Conservation (phyloP, 768 basidiomycete genomes). For the Boletus coccyginus region DNA sequence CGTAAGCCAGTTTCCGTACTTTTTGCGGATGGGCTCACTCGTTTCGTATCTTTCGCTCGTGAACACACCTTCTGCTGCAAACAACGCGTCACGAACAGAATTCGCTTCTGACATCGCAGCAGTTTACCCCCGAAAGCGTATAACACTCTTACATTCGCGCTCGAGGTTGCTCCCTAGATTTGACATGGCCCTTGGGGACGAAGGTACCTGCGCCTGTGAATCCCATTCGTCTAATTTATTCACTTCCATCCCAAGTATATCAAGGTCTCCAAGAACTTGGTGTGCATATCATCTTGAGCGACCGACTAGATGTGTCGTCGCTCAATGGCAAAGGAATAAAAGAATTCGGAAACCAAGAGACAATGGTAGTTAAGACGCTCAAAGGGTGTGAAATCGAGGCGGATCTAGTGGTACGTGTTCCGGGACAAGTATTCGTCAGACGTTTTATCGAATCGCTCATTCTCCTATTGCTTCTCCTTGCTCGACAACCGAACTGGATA, state of each 20-base stretch:
- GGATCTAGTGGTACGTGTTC: slow-evolving; percentile 46
- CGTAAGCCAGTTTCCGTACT: slow-evolving; percentile 40
- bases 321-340: slow-evolving; percentile 12
- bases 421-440: background rate
- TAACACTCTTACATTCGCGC: slow-evolving; percentile 63
- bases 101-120: slow-evolving; percentile 62
- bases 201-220: slow-evolving; percentile 36
- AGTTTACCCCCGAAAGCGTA: slow-evolving; percentile 47
- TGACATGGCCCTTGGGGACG: slow-evolving; percentile 48
- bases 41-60: background rate
- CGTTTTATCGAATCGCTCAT: background rate
- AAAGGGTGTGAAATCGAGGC: slow-evolving; percentile 51
- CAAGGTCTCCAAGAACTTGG: slow-evolving; percentile 41
- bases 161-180: slow-evolving; percentile 52
- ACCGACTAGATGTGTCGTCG: slow-evolving; percentile 47
- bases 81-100: slow-evolving; percentile 35
- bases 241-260: background rate
- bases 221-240: background rate
- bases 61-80: background rate
- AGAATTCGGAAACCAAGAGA: background rate
- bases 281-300: slow-evolving; percentile 51
- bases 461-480: background rate
- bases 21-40: background rate
- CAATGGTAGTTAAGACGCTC: slow-evolving; percentile 41
- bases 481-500: background rate